Evolutionary conservation across 768 basidiomycete species (phyloP), one percentile per base, ranked within the genome.

Genomic region (Panaeolus cyanescens): DNA sequence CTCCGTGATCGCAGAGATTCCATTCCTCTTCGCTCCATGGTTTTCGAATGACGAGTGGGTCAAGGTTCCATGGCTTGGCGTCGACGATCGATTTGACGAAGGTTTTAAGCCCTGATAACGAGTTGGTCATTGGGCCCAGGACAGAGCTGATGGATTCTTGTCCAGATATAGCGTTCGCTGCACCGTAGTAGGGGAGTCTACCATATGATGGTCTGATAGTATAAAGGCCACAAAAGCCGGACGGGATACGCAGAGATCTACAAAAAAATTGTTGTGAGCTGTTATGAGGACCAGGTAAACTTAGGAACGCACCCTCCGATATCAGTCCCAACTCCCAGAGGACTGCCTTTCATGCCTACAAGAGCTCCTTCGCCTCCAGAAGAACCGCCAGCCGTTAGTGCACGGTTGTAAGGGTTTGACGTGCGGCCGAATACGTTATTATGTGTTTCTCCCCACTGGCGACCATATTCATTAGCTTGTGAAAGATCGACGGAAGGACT

Each of bases 321-420:
- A 68, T 88, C 88, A 1, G 88, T 86, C 4, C 87, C 88, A 4
- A 89, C 77, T 5, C 87, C 87, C 1, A 90, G 67, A 3, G 82
- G 81, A 50, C 82, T 82, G 12, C 88, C 87, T 62, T 80, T 82
- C 74, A 88, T 74, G 0, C 82, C 88, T 2, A 89, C 61, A 0
- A 90, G 74, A 0, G 88, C 87, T 8, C 84, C 85, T 73, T 90
- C 89, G 1, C 89, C 89, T 1, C 89, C 89, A 1, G 83, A 85
- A 0, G 86, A 88, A 2, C 89, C 89, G 1, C 89, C 89, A 2
- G 79, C 75, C 1, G 85, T 87, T 33, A 88, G 74, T 0, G 74
- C 72, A 2, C 81, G 76, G 65, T 88, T 88, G 64, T 80, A 81
- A 0, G 88, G 88, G 65, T 90, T 88, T 31, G 76, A 64, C 5